Conservation (phyloP, 1,139 yeast genomes). For the Suhomyces chickasaworum region DNA sequence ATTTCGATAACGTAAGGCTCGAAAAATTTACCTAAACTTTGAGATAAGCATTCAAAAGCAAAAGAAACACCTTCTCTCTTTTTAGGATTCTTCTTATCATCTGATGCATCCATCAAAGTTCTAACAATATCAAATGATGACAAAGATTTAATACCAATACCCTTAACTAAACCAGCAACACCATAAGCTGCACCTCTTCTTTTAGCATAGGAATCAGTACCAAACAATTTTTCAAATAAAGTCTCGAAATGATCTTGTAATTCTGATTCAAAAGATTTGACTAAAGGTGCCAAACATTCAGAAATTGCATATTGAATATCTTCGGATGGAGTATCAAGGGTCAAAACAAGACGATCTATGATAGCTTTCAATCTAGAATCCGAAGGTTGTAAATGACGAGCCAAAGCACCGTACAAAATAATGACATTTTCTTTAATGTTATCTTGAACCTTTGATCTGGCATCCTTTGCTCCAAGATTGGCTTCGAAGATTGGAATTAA, state of each 20-base stretch:
- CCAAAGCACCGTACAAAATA: slow-evolving; percentile 84
- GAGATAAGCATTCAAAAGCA: slow-evolving; percentile 83
- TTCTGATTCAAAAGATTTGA: slow-evolving; percentile 53
- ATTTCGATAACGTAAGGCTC: slow-evolving; percentile 94
- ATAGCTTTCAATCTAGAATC: slow-evolving; percentile 69
- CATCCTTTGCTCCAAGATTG: slow-evolving; percentile 50
- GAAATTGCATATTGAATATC: slow-evolving; percentile 87
- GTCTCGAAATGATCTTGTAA: slow-evolving; percentile 57
- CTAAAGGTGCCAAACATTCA: slow-evolving; percentile 82
- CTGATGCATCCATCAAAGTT: slow-evolving; percentile 79
- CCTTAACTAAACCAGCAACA: slow-evolving; percentile 88
- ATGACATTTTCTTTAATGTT: slow-evolving; percentile 77
- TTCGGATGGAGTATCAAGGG: slow-evolving; percentile 86
- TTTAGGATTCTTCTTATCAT: slow-evolving; percentile 74
- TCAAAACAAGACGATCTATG: slow-evolving; percentile 67
- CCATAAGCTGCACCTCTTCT: slow-evolving; percentile 97
- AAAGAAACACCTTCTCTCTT: slow-evolving; percentile 88
- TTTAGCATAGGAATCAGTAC: slow-evolving; percentile 51
- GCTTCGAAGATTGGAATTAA: slow-evolving; percentile 78
- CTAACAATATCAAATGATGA: slow-evolving; percentile 78
- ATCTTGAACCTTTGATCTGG: slow-evolving; percentile 54
- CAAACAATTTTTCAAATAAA: slow-evolving; percentile 61
- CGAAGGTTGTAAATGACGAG: slow-evolving; percentile 67
- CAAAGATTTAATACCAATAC: slow-evolving; percentile 79
- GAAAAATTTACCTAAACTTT: slow-evolving; percentile 69